Percentiles rank a stretch among this genome's conserved stretches.
Conservation (phyloP, 192 early-diverging fungal genomes). For the Pecoramyces ruminantium region DNA sequence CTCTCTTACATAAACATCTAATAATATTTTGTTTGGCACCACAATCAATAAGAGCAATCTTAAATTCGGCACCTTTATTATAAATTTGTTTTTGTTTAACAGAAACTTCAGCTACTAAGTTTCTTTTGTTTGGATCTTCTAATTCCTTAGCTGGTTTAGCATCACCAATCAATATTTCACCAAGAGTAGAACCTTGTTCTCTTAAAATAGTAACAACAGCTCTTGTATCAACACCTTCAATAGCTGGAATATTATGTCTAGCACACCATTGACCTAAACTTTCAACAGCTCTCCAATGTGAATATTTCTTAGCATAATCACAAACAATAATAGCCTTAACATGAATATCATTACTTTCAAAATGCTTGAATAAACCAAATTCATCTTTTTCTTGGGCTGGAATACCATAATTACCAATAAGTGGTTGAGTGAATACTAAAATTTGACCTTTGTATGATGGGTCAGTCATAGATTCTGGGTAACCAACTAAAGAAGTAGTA, state of each 20-base stretch:
- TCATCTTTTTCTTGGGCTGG: slow-evolving; percentile 52
- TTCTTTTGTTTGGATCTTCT: slow-evolving; percentile 53
- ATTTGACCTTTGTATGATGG: slow-evolving; percentile 92
- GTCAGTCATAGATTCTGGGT: slow-evolving; percentile 95
- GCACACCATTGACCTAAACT: slow-evolving; percentile 82
- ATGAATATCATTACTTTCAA: slow-evolving; percentile 75
- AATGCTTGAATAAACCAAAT: slow-evolving; percentile 69
- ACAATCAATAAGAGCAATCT: slow-evolving; percentile 69
- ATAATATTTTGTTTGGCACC: slow-evolving; percentile 90
- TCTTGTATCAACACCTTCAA: slow-evolving; percentile 84
- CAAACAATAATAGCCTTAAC: slow-evolving; percentile 72
- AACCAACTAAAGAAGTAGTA: slow-evolving; percentile 85
- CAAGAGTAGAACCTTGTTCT: slow-evolving; percentile 70
- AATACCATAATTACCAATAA: slow-evolving; percentile 94
- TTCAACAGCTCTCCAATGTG: slow-evolving; percentile 86
- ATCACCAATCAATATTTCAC: slow-evolving; percentile 51
- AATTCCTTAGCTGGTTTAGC: slow-evolving; percentile 4
- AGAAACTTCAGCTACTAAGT: slow-evolving; percentile 65
- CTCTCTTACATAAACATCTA: slow-evolving; percentile 61
- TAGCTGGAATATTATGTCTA: slow-evolving; percentile 64
- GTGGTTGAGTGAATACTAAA: slow-evolving; percentile 86
- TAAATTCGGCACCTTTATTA: slow-evolving; percentile 59
- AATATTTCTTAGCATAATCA: slow-evolving; percentile 79
- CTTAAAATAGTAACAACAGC: slow-evolving; percentile 71
- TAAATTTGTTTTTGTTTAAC: slow-evolving; percentile 45